Evolutionary conservation across 139 green algal species (phyloP).

Genomic region (Tetratostichococcus sp.): DNA sequence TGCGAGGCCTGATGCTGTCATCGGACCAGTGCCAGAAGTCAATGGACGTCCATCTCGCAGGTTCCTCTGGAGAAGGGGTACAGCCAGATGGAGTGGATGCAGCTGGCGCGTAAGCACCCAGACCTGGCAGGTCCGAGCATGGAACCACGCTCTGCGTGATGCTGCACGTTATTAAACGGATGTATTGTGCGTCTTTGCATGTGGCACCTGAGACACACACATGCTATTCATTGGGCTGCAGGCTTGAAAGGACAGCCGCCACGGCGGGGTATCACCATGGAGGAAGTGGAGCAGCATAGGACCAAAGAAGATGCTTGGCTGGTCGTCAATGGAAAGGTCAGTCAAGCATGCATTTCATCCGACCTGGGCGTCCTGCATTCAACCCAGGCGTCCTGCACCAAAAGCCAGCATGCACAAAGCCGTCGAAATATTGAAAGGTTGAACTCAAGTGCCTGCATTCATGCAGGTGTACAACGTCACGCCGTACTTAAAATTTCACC

Average conservation of each 20-base stretch:
- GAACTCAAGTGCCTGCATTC: neutral
- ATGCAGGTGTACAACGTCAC: conserved; percentile 82
- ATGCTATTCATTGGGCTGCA: no score
- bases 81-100: conserved; percentile 86
- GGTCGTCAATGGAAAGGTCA: conserved; percentile 76
- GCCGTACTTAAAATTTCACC: conserved; percentile 80
- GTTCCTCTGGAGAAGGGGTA: conserved; percentile 81
- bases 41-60: no score
- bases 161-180: no score
- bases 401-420: no score
- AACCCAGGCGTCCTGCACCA: no score
- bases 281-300: conserved; percentile 79
- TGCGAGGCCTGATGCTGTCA: no score
- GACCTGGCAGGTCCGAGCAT: conserved; percentile 41
- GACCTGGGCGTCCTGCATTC: no score
- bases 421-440: neutral
- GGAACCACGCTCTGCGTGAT: no score
- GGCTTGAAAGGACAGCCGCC: conserved; percentile 25
- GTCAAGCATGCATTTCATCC: neutral
- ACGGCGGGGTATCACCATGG: conserved; percentile 57
- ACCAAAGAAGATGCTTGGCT: conserved; percentile 87
- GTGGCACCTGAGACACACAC: no score
- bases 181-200: no score
- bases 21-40: no score
- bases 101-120: conserved; percentile 8